Evolutionary conservation across 1,284 basidiomycete species (phyloP).

Genomic region (Irpex lacteus): DNA sequence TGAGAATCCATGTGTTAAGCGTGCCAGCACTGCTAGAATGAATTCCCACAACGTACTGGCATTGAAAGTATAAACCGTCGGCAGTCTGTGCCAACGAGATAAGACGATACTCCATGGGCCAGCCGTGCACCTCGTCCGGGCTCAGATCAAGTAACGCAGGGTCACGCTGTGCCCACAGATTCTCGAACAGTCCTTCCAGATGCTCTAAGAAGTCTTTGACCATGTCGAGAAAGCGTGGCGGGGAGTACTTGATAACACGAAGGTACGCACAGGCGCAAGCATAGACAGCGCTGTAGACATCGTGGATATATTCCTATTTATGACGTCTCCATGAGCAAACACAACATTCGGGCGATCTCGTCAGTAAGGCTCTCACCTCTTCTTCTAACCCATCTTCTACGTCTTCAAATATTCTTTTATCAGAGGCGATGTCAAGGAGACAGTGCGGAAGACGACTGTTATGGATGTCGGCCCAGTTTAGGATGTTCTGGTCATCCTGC

Average conservation of each 20-base stretch:
- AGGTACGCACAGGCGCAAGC: not conserved
- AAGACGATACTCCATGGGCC: not conserved
- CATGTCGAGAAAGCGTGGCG: not conserved
- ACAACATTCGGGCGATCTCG: no score
- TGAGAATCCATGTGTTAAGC: not conserved
- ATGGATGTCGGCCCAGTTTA: not conserved
- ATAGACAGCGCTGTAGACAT: not conserved
- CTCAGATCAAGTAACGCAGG: not conserved
- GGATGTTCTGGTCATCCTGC: not conserved
- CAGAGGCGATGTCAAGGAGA: not conserved
- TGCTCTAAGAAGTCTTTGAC: not conserved
- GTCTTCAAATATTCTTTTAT: not conserved
- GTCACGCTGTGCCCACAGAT: not conserved
- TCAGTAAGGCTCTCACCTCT: no score
- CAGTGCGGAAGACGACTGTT: not conserved
- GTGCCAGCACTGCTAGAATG: not conserved
- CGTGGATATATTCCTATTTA: not conserved
- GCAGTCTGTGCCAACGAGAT: not conserved
- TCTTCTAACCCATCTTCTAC: not conserved
- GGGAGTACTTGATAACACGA: not conserved
- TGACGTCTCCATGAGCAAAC: no score
- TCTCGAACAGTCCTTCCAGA: not conserved
- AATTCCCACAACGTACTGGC: not conserved
- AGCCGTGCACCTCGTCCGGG: not conserved
- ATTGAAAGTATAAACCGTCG: not conserved